Percentiles rank a stretch among this genome's conserved stretches.
Evolutionary conservation across 2,329 filamentous ascomycete genomes (phyloP).

Genomic region (Pseudopyrenochaeta lycopersici): DNA sequence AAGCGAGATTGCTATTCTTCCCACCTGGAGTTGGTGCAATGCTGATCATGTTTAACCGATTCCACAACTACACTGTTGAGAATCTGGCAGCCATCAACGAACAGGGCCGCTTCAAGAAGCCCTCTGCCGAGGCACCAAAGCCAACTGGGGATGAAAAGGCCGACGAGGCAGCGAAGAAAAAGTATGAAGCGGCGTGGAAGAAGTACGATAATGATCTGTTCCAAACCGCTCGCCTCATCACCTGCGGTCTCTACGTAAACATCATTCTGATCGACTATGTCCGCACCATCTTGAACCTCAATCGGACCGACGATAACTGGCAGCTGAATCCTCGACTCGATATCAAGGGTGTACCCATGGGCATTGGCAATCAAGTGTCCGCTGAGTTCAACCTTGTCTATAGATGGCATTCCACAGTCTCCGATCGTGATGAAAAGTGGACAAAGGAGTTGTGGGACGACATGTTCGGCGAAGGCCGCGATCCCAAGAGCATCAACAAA

Average conservation of each 20-base stretch:
- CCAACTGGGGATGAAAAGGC: conserved; percentile 54
- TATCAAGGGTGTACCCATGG: conserved; percentile 71
- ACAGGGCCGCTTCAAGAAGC: conserved; percentile 76
- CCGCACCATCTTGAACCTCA: conserved; percentile 65
- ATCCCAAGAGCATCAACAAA: conserved; percentile 63
- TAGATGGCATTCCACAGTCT: conserved; percentile 84
- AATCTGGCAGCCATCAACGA: conserved; percentile 89
- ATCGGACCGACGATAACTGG: conserved; percentile 78
- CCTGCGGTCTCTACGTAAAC: conserved; percentile 63
- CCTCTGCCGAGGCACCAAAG: conserved; percentile 49
- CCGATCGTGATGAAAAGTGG: conserved; percentile 80
- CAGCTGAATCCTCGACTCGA: conserved; percentile 79
- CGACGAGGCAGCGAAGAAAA: conserved; percentile 20
- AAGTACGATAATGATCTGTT: conserved; percentile 59
- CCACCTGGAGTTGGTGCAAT: conserved; percentile 74
- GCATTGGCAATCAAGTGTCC: conserved; percentile 83
- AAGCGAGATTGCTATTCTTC: conserved; percentile 70
- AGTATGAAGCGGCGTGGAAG: conserved; percentile 44
- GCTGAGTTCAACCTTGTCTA: conserved; percentile 92
- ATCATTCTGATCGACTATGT: conserved; percentile 64
- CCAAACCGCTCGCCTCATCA: conserved; percentile 61
- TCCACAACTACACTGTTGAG: conserved; percentile 86
- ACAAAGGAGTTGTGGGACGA: conserved; percentile 65
- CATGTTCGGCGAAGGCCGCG: conserved; percentile 58
- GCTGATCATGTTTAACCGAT: conserved; percentile 73